Evolutionary conservation across 371 early-diverging fungal genomes (phyloP), one percentile per base, ranked within the genome.

Genomic region (Rhizopus arrhizus): DNA sequence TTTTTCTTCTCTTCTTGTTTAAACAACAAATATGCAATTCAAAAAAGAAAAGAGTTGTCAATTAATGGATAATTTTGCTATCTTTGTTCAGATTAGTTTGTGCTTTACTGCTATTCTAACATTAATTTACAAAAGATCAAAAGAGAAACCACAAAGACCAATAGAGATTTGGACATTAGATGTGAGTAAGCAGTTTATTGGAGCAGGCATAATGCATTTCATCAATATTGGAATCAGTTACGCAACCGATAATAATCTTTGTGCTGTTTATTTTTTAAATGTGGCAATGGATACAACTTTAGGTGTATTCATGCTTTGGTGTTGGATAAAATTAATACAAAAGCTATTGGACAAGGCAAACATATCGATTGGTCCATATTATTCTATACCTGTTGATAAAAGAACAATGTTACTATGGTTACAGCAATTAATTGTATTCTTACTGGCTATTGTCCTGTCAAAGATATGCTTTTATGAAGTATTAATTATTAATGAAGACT

Each of bases 231-330:
- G 74, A 16, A 74, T 83, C 28, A 84, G 86, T 13, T 73, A 75
- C 52, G 65, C 81, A 51, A 72, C 80, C 4, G 75, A 76, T 4
- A 69, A 72, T 22, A 85, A 85, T 50, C 77, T 82, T 4, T 87
- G 88, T 53, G 82, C 83, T 5, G 85, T 84, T 82, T 86, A 87
- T 57, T 84, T 84, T 66, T 65, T 85, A 35, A 87, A 86, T 62
- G 72, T 85, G 38, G 75, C 83, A 13, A 53, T 84, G 16, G 88
- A 87, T 59, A 86, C 86, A 10, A 87, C 88, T 1, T 59, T 83
- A 11, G 88, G 88, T 28, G 84, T 87, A 5, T 77, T 72, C n/a
- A 69, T 88, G 6, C 62, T 88, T 2, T 86, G 78, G 73, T 62
- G 63, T 33, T 75, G 75, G 75, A 53, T 73, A 7, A 69, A 53